phyloP scores from a whole-genome alignment of 805 yeast genomes.

The Cyberlindnera xylosilytica region DNA sequence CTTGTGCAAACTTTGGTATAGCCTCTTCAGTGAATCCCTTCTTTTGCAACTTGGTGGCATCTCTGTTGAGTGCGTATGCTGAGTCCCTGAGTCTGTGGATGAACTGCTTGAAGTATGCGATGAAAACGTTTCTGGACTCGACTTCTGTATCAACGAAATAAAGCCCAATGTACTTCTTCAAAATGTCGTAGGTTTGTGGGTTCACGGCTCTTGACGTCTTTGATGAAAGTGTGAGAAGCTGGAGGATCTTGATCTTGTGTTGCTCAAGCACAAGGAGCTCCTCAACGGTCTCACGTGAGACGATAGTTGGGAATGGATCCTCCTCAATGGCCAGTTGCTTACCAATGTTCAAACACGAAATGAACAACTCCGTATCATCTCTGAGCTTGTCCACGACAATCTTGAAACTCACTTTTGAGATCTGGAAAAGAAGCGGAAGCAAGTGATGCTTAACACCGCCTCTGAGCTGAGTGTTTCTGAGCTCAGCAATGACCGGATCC shows the following conservation, averaged over 20 bases:
- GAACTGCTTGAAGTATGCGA: constrained; percentile 59
- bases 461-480: constrained; percentile 13
- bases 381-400: constrained; percentile 35
- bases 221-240: constrained; percentile 58
- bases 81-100: constrained; percentile 67
- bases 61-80: constrained; percentile 54
- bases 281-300: constrained; percentile 32
- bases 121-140: constrained; percentile 64
- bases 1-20: constrained; percentile 24
- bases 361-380: constrained; percentile 35
- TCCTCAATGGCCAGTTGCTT: constrained; percentile 53
- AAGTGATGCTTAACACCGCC: constrained; percentile 56
- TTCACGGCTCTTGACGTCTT: constrained; percentile 60
- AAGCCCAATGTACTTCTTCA: constrained; percentile 43
- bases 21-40: constrained; percentile 40
- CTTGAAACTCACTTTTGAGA: constrained; percentile 42
- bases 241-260: constrained; percentile 51
- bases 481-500: constrained; percentile 20
- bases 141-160: constrained; percentile 64
- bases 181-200: constrained; percentile 37
- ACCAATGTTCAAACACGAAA: constrained; percentile 61
- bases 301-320: constrained; percentile 44
- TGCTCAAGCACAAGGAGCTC: constrained; percentile 44
- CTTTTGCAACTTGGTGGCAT: constrained; percentile 38
- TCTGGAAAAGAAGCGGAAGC: constrained; percentile 59